Conservation (phyloP, 2,329 filamentous ascomycete genomes). For the Aspergillus texensis region DNA sequence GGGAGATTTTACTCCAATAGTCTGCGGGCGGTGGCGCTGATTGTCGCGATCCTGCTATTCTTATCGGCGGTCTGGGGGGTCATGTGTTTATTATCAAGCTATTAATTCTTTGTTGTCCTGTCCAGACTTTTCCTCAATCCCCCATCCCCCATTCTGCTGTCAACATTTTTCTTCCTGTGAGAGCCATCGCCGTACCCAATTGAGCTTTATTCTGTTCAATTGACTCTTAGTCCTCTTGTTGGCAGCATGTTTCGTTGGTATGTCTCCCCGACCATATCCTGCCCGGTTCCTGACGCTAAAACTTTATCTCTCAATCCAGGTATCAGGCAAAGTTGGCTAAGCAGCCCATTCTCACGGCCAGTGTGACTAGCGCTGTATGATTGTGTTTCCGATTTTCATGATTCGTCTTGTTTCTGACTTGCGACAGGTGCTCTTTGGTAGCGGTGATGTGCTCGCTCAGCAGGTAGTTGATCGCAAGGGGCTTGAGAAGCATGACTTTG, state of each 20-base stretch:
- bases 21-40: slow-evolving; percentile 15
- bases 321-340: slow-evolving; percentile 82
- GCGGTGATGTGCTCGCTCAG: slow-evolving; percentile 88
- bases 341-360: slow-evolving; percentile 86
- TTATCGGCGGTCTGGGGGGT: slow-evolving; percentile 25
- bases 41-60: slow-evolving; percentile 19
- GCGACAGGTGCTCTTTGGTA: slow-evolving; percentile 76
- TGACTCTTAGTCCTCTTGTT: not conserved
- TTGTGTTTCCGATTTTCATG: not conserved
- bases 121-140: slow-evolving; percentile 1
- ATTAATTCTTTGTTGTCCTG: not conserved
- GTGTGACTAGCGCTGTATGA: slow-evolving; percentile 75
- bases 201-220: not conserved
- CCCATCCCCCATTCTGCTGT: not conserved
- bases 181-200: not conserved
- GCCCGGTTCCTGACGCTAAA: slow-evolving; percentile 14
- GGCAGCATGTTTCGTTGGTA: slow-evolving; percentile 43
- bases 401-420: not conserved
- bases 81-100: slow-evolving; percentile 15
- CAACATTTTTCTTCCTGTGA: not conserved
- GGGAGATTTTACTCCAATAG: slow-evolving; percentile 19
- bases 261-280: slow-evolving; percentile 11
- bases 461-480: slow-evolving; percentile 85
- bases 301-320: slow-evolving; percentile 52
- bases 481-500: slow-evolving; percentile 70